Evolutionary conservation across 768 basidiomycete genomes (phyloP).

Genomic region (Phylloporus arenicola): DNA sequence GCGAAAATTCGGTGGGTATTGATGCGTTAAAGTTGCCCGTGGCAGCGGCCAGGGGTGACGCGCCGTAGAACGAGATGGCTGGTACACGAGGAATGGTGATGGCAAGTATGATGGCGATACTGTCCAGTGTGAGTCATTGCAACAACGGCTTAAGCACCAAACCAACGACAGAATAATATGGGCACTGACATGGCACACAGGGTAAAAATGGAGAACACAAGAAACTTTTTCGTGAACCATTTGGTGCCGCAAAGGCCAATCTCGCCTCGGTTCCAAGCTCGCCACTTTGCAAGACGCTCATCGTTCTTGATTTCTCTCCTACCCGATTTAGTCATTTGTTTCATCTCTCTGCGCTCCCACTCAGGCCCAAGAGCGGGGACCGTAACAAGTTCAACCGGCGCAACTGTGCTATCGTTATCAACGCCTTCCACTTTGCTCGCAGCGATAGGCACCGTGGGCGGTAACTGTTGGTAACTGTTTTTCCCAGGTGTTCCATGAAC

Average conservation of each 20-base stretch:
- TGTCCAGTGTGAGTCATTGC: conserved; percentile 17
- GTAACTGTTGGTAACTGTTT: conserved; percentile 43
- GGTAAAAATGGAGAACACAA: conserved; percentile 66
- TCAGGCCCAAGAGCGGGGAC: conserved; percentile 89
- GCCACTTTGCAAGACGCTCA: conserved; percentile 54
- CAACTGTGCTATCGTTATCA: conserved; percentile 30
- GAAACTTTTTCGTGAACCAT: conserved; percentile 67
- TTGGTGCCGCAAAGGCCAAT: conserved; percentile 68
- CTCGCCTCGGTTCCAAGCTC: conserved; percentile 73
- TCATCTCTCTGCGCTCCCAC: conserved; percentile 78
- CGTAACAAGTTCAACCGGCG: conserved; percentile 81
- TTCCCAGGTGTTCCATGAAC: conserved; percentile 4
- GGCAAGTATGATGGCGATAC: conserved; percentile 65
- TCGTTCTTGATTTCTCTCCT: conserved; percentile 58
- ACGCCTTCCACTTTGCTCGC: conserved; percentile 33
- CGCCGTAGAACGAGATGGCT: conserved; percentile 53
- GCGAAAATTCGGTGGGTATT: conserved; percentile 60
- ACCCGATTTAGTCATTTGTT: conserved; percentile 67
- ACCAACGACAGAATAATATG: not conserved
- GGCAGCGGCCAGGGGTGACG: conserved; percentile 54
- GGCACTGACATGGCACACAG: conserved; percentile 49
- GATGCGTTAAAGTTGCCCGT: conserved; percentile 52
- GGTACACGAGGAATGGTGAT: conserved; percentile 86
- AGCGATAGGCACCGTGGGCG: conserved; percentile 20
- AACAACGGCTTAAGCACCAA: conserved; percentile 2